Evolutionary conservation across 768 basidiomycete genomes (phyloP).

Genomic region (Pleurotus giganteus): DNA sequence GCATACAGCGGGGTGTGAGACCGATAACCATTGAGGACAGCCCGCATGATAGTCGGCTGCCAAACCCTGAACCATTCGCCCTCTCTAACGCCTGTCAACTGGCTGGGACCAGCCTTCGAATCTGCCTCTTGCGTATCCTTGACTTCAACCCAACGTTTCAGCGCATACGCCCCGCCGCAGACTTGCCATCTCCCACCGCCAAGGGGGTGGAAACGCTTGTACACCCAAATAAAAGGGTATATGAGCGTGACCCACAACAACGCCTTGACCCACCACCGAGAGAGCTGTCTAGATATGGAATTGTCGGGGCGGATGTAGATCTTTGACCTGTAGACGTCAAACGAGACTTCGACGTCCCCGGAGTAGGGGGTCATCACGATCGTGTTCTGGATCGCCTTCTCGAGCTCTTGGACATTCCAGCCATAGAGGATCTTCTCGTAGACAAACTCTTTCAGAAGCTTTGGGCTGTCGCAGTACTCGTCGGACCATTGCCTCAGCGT

Average conservation of each 20-base stretch:
- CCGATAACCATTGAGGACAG: slow-evolving; percentile 47
- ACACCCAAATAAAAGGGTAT: slow-evolving; percentile 82
- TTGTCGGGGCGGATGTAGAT: slow-evolving; percentile 71
- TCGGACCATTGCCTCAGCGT: slow-evolving; percentile 79
- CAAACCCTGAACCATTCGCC: slow-evolving; percentile 79
- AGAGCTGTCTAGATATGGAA: slow-evolving; percentile 61
- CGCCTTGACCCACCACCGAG: slow-evolving; percentile 69
- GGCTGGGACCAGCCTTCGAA: slow-evolving; percentile 16
- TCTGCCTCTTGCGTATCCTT: neutral
- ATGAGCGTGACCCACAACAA: slow-evolving; percentile 67
- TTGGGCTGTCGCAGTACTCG: slow-evolving; percentile 71
- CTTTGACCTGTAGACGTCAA: slow-evolving; percentile 42
- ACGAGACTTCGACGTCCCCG: slow-evolving; percentile 48
- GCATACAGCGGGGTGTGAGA: slow-evolving; percentile 33
- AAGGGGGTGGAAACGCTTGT: slow-evolving; percentile 58
- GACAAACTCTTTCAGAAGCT: slow-evolving; percentile 74
- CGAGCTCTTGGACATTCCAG: slow-evolving; percentile 44
- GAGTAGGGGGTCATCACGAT: slow-evolving; percentile 42
- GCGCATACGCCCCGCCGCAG: slow-evolving; percentile 73
- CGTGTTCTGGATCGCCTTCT: slow-evolving; percentile 38
- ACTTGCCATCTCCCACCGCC: slow-evolving; percentile 79
- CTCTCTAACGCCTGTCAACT: slow-evolving; percentile 60
- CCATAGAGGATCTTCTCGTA: slow-evolving; percentile 60
- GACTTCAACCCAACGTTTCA: slow-evolving; percentile 47
- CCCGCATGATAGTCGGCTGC: slow-evolving; percentile 65